A percentile compares a stretch with the other conserved stretches of the same genome.
Conservation (phyloP, 192 early-diverging fungal genomes). For the Piromyces finnis region DNA sequence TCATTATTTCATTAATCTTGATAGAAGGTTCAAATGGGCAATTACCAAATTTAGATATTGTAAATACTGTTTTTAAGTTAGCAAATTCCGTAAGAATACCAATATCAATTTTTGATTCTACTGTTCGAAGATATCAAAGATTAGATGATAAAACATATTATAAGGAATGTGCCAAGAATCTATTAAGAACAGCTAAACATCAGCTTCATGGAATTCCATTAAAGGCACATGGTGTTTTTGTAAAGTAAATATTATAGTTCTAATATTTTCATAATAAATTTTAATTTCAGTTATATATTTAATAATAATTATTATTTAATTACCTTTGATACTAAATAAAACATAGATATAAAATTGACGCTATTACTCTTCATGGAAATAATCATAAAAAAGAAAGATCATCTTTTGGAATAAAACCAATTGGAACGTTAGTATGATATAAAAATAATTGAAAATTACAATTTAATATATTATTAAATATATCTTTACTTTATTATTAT, state of each 20-base stretch:
- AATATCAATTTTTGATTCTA: neutral
- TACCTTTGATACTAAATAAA: too few species aligned
- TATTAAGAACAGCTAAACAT: neutral
- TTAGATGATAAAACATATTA: neutral
- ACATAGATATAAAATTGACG: neutral
- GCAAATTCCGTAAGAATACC: neutral
- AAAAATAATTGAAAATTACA: neutral
- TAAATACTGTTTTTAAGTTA: neutral
- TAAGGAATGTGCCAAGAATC: neutral
- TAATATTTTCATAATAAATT: too few species aligned
- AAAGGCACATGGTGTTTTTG: neutral
- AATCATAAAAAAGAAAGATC: neutral
- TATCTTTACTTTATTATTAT: too few species aligned
- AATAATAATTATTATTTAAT: too few species aligned
- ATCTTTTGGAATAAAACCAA: neutral
- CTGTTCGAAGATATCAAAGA: neutral
- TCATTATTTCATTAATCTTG: neutral
- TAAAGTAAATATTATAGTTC: neutral
- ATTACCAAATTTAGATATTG: neutral
- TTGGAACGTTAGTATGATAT: neutral
- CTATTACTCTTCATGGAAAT: neutral
- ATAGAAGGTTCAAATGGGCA: neutral
- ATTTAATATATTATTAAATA: too few species aligned
- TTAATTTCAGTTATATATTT: too few species aligned
- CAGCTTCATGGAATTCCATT: neutral